Conservation (phyloP, 2,329 filamentous ascomycete genomes). For the Hypoxylon sp. region DNA sequence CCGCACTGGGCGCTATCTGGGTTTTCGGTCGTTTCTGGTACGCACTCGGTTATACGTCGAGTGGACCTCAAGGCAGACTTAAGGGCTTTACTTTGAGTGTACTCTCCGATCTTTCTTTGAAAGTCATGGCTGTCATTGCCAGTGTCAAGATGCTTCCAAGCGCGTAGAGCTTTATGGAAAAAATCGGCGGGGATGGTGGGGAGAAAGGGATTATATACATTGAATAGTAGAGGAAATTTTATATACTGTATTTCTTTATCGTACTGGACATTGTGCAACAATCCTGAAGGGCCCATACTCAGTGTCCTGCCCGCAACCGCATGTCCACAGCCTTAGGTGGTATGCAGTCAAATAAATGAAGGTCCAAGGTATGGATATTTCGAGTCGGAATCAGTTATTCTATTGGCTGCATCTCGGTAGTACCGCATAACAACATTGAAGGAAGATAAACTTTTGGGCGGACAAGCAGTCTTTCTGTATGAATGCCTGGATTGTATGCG, state of each 20-base stretch:
- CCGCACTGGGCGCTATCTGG: constrained; percentile 68
- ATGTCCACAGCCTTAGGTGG: neutral
- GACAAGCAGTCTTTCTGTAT: neutral
- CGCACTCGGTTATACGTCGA: constrained; percentile 67
- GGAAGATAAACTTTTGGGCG: neutral
- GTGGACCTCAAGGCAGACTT: constrained; percentile 63
- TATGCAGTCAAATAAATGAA: neutral
- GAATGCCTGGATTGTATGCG: neutral
- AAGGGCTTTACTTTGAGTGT: constrained; percentile 57
- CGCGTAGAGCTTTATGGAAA: constrained; percentile 27
- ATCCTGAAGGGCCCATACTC: neutral
- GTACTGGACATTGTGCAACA: neutral
- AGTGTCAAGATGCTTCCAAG: constrained; percentile 56
- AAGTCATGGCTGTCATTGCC: constrained; percentile 62
- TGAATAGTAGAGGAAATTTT: neutral
- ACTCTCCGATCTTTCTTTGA: constrained; percentile 59
- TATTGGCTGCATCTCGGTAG: neutral
- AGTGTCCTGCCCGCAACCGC: neutral
- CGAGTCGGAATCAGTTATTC: neutral
- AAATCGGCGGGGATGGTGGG: neutral
- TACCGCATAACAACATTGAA: neutral
- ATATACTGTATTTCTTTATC: neutral
- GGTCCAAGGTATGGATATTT: neutral
- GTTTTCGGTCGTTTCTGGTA: constrained; percentile 68
- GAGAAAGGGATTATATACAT: neutral